Percentiles rank a stretch among this genome's conserved stretches.
phyloP scores from a whole-genome alignment of 1,139 yeast genomes.

The Hanseniaspora gamundiae region DNA sequence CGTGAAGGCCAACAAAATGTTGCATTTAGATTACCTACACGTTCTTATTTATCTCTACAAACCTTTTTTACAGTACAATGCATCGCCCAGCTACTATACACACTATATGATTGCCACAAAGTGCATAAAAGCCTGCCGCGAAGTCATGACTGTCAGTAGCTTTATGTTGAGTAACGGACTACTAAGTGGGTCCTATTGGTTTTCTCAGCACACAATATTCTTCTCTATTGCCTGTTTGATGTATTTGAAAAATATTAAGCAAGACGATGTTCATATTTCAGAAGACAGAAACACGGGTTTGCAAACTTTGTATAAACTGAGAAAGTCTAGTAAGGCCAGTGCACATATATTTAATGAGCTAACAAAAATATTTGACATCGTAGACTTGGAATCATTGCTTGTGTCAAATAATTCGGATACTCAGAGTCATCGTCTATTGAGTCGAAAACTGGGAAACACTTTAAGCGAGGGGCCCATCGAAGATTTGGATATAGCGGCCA shows the following conservation, averaged over 20 bases:
- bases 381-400: neutral
- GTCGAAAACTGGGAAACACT: neutral
- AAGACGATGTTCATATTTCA: constrained; percentile 53
- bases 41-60: constrained; percentile 60
- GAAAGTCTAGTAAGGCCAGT: constrained; percentile 60
- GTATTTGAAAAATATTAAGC: constrained; percentile 37
- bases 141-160: constrained; percentile 65
- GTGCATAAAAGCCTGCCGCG: constrained; percentile 70
- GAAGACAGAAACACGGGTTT: constrained; percentile 65
- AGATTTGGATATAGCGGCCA: no score
- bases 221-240: constrained; percentile 76
- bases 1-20: constrained; percentile 48
- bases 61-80: constrained; percentile 52
- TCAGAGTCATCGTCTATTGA: no score
- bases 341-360: constrained; percentile 61
- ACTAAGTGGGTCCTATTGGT: constrained; percentile 82
- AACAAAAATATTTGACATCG: constrained; percentile 52
- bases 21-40: constrained; percentile 54
- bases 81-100: constrained; percentile 26
- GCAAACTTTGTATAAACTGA: constrained; percentile 50
- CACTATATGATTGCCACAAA: constrained; percentile 48
- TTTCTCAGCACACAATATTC: constrained; percentile 75
- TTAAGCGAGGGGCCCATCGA: no score
- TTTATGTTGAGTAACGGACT: constrained; percentile 60
- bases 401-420: neutral